A percentile compares a stretch with the other conserved stretches of the same genome.
Evolutionary conservation across 1,139 yeast genomes (phyloP).

Genomic region (Lodderomyces margitis): DNA sequence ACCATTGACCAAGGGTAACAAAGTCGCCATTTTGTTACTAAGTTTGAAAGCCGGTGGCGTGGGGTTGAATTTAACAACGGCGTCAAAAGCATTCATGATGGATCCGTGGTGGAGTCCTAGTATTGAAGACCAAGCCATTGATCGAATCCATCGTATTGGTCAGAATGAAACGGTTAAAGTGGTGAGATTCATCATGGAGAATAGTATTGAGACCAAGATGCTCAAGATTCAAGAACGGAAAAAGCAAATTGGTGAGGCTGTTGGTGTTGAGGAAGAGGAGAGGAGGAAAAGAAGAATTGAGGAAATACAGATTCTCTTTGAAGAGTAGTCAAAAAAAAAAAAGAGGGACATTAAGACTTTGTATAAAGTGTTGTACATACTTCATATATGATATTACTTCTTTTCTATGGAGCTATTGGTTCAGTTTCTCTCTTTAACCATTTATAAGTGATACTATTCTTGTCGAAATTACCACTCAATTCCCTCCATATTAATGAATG

Average conservation of each 20-base stretch:
- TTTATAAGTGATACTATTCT: conserved; percentile 51
- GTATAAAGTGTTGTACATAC: neutral
- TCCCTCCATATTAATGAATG: conserved; percentile 62
- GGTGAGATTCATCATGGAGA: conserved; percentile 74
- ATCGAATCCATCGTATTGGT: conserved; percentile 89
- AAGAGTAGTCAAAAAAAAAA: conserved; percentile 28
- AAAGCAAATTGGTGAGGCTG: conserved; percentile 80
- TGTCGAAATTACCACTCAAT: conserved; percentile 47
- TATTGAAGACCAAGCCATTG: conserved; percentile 92
- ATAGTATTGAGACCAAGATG: conserved; percentile 90
- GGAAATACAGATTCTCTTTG: conserved; percentile 76
- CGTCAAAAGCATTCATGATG: conserved; percentile 86
- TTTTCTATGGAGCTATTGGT: conserved; percentile 23
- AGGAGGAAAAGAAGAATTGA: conserved; percentile 73
- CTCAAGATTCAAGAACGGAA: conserved; percentile 83
- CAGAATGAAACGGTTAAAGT: conserved; percentile 74
- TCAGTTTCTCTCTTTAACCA: conserved; percentile 80
- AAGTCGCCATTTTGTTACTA: conserved; percentile 59
- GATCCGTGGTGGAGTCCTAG: conserved; percentile 99
- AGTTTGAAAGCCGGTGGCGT: conserved; percentile 96
- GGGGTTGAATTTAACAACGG: conserved; percentile 84
- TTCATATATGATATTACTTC: neutral
- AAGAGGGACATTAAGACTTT: neutral
- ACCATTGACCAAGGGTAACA: conserved; percentile 24
- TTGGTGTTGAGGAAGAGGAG: conserved; percentile 77